Evolutionary conservation across 164 flowering plant species (phyloP).

Genomic region (Protea cynaroides): DNA sequence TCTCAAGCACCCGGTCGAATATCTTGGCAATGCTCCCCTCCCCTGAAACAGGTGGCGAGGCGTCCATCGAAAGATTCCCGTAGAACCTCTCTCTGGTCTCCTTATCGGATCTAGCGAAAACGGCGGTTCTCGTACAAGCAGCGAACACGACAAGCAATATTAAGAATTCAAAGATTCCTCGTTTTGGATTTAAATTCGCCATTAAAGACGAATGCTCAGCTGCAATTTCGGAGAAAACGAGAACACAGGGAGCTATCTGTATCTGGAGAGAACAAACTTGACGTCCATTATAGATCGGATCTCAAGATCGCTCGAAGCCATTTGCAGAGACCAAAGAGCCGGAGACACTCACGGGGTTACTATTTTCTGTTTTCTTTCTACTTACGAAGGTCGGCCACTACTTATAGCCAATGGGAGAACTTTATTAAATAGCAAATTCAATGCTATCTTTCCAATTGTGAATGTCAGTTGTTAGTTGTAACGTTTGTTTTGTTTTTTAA

Average conservation of each 20-base stretch:
- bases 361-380: too few relatives aligned
- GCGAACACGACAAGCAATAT: conserved; percentile 15
- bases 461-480: too few relatives aligned
- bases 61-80: conserved; percentile 47
- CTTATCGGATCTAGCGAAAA: conserved; percentile 57
- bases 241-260: neutral
- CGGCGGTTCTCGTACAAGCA: conserved; percentile 8
- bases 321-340: too few relatives aligned
- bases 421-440: too few relatives aligned
- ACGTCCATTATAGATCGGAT: neutral
- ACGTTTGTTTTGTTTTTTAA: too few relatives aligned
- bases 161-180: conserved; percentile 9
- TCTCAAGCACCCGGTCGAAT: conserved; percentile 86
- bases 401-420: too few relatives aligned
- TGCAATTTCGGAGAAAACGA: too few relatives aligned
- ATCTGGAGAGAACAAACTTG: neutral
- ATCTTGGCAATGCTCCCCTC: conserved; percentile 81
- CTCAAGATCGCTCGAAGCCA: too few relatives aligned
- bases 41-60: conserved; percentile 45
- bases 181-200: conserved; percentile 14
- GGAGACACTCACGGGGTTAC: too few relatives aligned
- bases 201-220: neutral
- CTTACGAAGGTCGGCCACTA: too few relatives aligned
- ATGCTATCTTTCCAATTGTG: too few relatives aligned
- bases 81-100: conserved; percentile 78